Evolutionary conservation across 768 basidiomycete genomes (phyloP).

Genomic region (Pulveroboletus sp.): DNA sequence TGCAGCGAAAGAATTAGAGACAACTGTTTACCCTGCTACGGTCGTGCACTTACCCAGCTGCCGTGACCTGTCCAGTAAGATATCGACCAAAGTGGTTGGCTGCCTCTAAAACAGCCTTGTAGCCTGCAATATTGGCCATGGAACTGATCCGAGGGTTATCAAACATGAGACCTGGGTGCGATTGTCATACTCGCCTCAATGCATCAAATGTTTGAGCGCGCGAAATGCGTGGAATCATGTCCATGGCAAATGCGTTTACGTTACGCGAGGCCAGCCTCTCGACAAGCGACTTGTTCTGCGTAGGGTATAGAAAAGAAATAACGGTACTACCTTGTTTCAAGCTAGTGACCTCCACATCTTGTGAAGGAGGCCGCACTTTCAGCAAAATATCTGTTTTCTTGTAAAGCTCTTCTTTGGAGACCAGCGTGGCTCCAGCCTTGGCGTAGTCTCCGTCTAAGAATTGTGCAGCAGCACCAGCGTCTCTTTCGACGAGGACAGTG

Average conservation of each 20-base stretch:
- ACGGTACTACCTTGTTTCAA: conserved; percentile 74
- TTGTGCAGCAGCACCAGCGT: conserved; percentile 67
- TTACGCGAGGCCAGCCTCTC: conserved; percentile 62
- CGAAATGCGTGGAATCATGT: conserved; percentile 87
- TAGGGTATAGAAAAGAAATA: conserved; percentile 80
- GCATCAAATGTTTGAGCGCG: conserved; percentile 89
- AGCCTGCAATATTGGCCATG: conserved; percentile 94
- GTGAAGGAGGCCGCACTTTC: conserved; percentile 77
- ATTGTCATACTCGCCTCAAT: conserved; percentile 50
- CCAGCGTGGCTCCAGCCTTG: conserved; percentile 74
- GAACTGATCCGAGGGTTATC: conserved; percentile 44
- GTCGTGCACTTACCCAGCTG: conserved; percentile 64
- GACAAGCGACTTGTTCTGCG: conserved; percentile 72
- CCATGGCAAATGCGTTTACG: conserved; percentile 82
- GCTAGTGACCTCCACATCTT: conserved; percentile 53
- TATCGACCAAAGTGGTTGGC: conserved; percentile 87
- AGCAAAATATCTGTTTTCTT: conserved; percentile 69
- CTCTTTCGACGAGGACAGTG: conserved; percentile 65
- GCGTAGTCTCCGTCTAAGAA: conserved; percentile 78
- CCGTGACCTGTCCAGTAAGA: conserved; percentile 87
- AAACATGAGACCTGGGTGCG: not conserved
- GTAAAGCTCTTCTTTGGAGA: conserved; percentile 68
- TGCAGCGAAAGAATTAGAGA: conserved; percentile 18
- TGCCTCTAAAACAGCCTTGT: conserved; percentile 87
- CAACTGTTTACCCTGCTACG: not conserved